phyloP scores from a whole-genome alignment of 2,329 filamentous ascomycete species.

The Diaporthe longicolla region DNA sequence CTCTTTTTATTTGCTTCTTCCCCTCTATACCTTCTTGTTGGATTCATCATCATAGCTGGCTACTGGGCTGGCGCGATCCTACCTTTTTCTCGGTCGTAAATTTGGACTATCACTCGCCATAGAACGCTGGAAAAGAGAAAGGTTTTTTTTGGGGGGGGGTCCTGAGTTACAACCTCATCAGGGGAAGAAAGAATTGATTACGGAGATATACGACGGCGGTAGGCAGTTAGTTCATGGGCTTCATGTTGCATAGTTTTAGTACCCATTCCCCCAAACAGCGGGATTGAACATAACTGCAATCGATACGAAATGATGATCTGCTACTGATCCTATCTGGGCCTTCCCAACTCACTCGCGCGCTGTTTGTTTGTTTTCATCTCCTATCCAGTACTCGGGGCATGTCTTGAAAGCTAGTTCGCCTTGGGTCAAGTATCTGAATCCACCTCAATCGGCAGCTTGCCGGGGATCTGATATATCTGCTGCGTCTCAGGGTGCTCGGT shows the following conservation, averaged over 20 bases:
- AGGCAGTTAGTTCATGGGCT: conserved; percentile 32
- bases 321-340: not conserved
- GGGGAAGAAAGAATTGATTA: not conserved
- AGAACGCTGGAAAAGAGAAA: conserved; percentile 26
- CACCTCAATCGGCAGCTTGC: not conserved
- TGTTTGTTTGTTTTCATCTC: too few species aligned
- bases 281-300: conserved; percentile 17
- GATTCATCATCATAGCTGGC: conserved; percentile 26
- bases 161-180: not conserved
- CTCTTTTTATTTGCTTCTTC: conserved; percentile 20
- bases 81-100: conserved; percentile 10
- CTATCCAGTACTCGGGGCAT: not conserved
- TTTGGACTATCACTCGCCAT: conserved; percentile 20
- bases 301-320: conserved; percentile 40
- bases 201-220: conserved; percentile 8
- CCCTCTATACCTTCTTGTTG: conserved; percentile 18
- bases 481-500: conserved; percentile 20
- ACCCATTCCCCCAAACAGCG: conserved; percentile 15
- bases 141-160: not conserved
- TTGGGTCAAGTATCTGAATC: not conserved
- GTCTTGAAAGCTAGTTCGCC: not conserved
- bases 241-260: conserved; percentile 39
- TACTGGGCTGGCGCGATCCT: conserved; percentile 34
- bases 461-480: not conserved
- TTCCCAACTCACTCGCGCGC: not conserved